Base-by-base conservation (phyloP, 2,329 filamentous ascomycete genomes). In the Sarocladiaceae sp. region DNA sequence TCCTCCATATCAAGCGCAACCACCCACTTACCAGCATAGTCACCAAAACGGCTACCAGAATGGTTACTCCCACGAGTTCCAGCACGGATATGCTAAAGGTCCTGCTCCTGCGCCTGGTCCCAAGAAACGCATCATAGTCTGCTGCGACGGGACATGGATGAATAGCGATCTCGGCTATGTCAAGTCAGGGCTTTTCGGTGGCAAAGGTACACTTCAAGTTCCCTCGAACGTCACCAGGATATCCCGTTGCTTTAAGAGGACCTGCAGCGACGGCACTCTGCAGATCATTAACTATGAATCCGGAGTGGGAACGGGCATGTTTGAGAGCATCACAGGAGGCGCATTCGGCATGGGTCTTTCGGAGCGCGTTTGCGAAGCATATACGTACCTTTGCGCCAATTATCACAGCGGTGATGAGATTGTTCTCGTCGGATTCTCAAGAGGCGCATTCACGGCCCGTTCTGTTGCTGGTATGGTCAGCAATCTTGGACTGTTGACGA, bases 261-360 rank as follows among this genome's bases (percentile, higher is more conserved):
- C 62, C 35, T 78, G 75, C 59, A 67, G 61, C 29, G 77, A 82
- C 60, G 76, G 76, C 28, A 75, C 68, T 17, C 69, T 79, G 37
- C 81, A 84, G 61, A 75, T 84, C 56, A 76, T 84, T 53, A 78
- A 76, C 58, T 85, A 85, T 60, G 78, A 83, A 60, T 78, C 79
- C 8, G 82, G 82, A 18, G 79, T 84, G 25, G 82, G 82, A 15
- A 80, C 78, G 3, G 75, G 74, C 1, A 56, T 71, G 26, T 52
- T 80, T n/a, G 77, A 80, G 53, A 69, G 70, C 40, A 55, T 83
- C 15, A 73, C 74, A 0, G 79, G 79, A 5, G 80, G 80, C 39
- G 75, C 77, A 2, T 80, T 82, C 58, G 79, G 80, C 2, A 64
- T 71, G 15, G 79, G 80, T 1, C 73, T 83, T 37, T 69, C 74